phyloP scores from a whole-genome alignment of 2,329 filamentous ascomycete genomes.

The Botrytis pseudocinerea region DNA sequence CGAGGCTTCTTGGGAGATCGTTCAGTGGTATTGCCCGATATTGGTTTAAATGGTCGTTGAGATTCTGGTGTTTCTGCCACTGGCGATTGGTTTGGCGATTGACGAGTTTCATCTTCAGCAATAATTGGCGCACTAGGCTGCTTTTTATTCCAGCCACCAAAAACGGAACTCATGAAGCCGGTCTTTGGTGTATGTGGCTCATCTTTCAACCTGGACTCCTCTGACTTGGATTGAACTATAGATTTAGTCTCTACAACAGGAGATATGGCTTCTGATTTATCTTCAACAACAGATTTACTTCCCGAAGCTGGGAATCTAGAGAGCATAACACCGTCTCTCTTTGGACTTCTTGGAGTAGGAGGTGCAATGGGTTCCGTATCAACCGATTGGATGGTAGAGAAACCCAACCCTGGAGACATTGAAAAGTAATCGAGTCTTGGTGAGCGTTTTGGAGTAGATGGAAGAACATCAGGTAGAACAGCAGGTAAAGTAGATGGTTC shows the following conservation, averaged over 20 bases:
- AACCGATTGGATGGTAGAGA: constrained; percentile 38
- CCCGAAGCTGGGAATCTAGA: constrained; percentile 41
- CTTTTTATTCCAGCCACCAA: constrained; percentile 49
- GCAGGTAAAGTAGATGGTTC: constrained; percentile 24
- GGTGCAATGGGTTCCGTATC: constrained; percentile 39
- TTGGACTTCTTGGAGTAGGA: constrained; percentile 50
- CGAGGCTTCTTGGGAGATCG: constrained; percentile 45
- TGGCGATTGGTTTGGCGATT: constrained; percentile 54
- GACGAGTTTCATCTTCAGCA: constrained; percentile 64
- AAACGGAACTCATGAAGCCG: constrained; percentile 47
- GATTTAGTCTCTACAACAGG: background rate
- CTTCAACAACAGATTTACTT: background rate
- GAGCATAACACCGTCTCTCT: constrained; percentile 58
- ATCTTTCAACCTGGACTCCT: background rate
- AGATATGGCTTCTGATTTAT: background rate
- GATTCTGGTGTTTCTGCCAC: constrained; percentile 54
- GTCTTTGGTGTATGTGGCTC: constrained; percentile 46
- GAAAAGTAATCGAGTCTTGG: constrained; percentile 34
- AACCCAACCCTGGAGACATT: constrained; percentile 33
- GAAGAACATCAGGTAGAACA: constrained; percentile 14
- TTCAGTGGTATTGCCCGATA: constrained; percentile 58
- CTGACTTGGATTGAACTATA: background rate
- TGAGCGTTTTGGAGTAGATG: constrained; percentile 4
- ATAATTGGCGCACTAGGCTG: constrained; percentile 49
- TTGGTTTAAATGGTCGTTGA: constrained; percentile 59